A percentile compares a stretch with the other conserved stretches of the same genome.
Evolutionary conservation across 331 rosid genomes (phyloP).

Genomic region (Malus hybrid): DNA sequence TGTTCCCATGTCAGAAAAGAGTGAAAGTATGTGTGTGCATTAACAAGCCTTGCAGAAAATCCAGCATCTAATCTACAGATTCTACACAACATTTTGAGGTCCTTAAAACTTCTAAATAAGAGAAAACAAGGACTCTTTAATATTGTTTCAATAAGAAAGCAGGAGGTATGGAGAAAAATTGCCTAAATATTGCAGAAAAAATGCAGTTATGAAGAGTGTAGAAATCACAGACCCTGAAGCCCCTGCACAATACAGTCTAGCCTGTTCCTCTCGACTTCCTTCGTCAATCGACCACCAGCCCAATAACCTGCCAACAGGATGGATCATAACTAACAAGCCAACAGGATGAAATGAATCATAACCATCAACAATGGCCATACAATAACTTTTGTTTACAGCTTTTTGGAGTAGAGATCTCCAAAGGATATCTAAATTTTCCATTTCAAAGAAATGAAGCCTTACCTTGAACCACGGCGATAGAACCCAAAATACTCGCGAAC

Average conservation of each 20-base stretch:
- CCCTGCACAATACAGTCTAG: slow-evolving; percentile 58
- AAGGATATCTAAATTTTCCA: not conserved
- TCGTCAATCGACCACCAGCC: slow-evolving; percentile 98
- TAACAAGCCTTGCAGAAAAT: not conserved
- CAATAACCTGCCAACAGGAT: slow-evolving; percentile 43
- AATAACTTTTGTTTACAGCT: not conserved
- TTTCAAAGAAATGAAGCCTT: not conserved
- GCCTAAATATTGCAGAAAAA: slow-evolving; percentile 9
- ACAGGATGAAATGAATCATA: no score
- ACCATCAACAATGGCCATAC: slow-evolving; percentile 5
- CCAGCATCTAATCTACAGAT: not conserved
- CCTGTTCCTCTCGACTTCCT: slow-evolving; percentile 83
- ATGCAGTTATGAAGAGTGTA: not conserved
- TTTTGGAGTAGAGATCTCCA: slow-evolving; percentile 10
- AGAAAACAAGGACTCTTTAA: not conserved
- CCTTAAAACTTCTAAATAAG: not conserved
- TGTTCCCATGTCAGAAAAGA: not conserved
- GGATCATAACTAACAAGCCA: no score
- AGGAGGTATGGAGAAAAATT: not conserved
- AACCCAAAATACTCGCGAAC: slow-evolving; percentile 69
- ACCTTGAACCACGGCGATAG: slow-evolving; percentile 83
- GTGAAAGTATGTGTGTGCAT: not conserved
- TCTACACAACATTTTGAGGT: not conserved
- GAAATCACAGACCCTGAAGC: slow-evolving; percentile 52
- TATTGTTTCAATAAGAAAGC: not conserved